phyloP scores from a whole-genome alignment of 306 rosid genomes.

The Pueraria montana region DNA sequence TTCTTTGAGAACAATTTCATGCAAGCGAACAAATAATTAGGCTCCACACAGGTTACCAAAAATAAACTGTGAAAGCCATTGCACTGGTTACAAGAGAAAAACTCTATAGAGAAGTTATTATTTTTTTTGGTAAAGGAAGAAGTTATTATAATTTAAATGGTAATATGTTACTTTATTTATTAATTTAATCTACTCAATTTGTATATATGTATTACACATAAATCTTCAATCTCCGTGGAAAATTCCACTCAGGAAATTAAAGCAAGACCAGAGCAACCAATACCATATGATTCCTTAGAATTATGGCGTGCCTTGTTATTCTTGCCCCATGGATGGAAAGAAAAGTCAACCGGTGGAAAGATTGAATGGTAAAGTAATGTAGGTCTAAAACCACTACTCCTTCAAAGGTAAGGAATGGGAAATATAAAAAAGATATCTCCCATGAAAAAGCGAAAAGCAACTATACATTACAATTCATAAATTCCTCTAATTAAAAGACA shows the following conservation, averaged over 20 bases:
- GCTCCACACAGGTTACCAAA: not conserved
- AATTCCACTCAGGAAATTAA: slow-evolving; percentile 13
- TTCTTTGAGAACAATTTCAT: slow-evolving; percentile 6
- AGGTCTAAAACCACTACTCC: slow-evolving; percentile 1
- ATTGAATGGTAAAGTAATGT: slow-evolving; percentile 12
- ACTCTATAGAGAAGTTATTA: too few species aligned
- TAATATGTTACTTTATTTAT: not conserved
- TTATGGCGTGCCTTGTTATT: not conserved
- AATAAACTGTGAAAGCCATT: too few species aligned
- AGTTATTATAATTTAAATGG: slow-evolving; percentile 1
- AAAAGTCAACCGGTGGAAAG: slow-evolving; percentile 30
- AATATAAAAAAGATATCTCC: slow-evolving; percentile 39
- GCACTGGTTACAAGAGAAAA: too few species aligned
- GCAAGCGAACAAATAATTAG: not conserved
- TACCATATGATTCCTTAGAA: slow-evolving; percentile 16
- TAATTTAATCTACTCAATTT: not conserved
- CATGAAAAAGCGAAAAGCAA: slow-evolving; percentile 6
- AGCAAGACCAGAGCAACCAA: slow-evolving; percentile 2
- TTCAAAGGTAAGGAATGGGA: slow-evolving; percentile 23
- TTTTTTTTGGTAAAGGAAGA: too few species aligned
- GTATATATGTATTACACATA: not conserved
- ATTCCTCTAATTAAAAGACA: slow-evolving; percentile 18
- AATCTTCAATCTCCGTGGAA: not conserved
- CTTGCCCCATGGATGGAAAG: slow-evolving; percentile 16
- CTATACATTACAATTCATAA: slow-evolving; percentile 10